Base-by-base conservation (phyloP, 495 filamentous ascomycete genomes). In the Penicillium samsonianum region DNA sequence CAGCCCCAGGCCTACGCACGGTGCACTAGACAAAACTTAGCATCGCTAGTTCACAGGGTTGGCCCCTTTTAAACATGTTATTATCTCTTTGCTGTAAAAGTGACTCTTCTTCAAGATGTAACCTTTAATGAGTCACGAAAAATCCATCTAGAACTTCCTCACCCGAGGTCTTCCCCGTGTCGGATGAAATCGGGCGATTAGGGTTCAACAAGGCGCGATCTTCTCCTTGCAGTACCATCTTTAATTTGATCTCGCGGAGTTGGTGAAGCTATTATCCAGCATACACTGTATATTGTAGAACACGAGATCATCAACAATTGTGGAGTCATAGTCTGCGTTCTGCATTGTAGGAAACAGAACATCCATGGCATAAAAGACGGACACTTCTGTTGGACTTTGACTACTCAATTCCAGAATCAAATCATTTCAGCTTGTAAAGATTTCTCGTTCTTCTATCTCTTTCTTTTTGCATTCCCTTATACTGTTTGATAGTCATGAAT, bases 231-330 rank as follows among this genome's bases (percentile, higher is more conserved):
- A 33, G 31, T 38, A 22, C 40, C 6, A 50, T 22, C 20, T 40
- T 26, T 14, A 35, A 16, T 40, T 8, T 20, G 17, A 16, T 28
- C 8, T 44, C 17, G 26, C 5, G 35, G 20, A 33, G 40, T 47
- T 47, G 22, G n/a, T 60, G 48, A 55, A 19, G 23, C 23, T 43
- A 26, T 57, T 57, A 60, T 44, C 45, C 30, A 26, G 25, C 25
- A 31, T 62, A 59, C 55, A 57, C 40, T 57, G 59, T 62, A 62
- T 31, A 65, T 33, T 52, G 40, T 49, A 56, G 62, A 59, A 62
- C 52, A 58, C 5, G 23, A 9, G 28, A 41, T 46, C 17, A 37
- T 35, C 38, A 30, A 50, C 53, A 22, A 19, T 22, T 49, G 42
- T 51, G 19, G 48, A 53, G 45, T 49, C 50, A 50, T 26, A 57